phyloP scores from a whole-genome alignment of 2,329 filamentous ascomycete genomes.

The Dryadomyces quercivorus region DNA sequence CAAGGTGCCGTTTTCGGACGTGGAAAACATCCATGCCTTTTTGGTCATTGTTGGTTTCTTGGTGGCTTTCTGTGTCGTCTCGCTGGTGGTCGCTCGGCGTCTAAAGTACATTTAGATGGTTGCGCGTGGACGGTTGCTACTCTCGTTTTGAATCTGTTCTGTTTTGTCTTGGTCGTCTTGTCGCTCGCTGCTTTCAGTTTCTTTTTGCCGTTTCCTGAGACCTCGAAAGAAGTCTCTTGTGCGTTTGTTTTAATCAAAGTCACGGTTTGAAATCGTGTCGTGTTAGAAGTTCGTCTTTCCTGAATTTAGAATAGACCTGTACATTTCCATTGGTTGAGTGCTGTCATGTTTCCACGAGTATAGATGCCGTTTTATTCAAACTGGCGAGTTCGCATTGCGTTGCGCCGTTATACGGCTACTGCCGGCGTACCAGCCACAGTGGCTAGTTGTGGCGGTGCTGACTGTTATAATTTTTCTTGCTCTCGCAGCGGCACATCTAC shows the following conservation, averaged over 20 bases:
- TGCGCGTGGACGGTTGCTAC: background rate
- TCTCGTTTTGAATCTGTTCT: background rate
- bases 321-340: too few relatives aligned
- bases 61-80: constrained; percentile 35
- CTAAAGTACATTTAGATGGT: constrained; percentile 29
- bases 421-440: too few relatives aligned
- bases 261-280: too few relatives aligned
- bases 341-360: too few relatives aligned
- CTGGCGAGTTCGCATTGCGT: too few relatives aligned
- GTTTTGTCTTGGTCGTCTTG: background rate
- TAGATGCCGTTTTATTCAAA: too few relatives aligned
- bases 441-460: background rate
- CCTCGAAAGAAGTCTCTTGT: background rate
- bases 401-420: too few relatives aligned
- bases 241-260: background rate
- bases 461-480: constrained; percentile 7
- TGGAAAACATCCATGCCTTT: constrained; percentile 41
- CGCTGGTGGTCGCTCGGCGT: constrained; percentile 32
- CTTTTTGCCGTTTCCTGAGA: background rate
- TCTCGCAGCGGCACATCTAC: background rate
- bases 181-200: background rate
- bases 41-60: constrained; percentile 41
- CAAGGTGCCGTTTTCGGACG: constrained; percentile 47
- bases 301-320: too few relatives aligned
- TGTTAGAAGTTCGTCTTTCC: too few relatives aligned